Conservation (phyloP, 2,329 filamentous ascomycete species). For the Hypoxylon sp. region DNA sequence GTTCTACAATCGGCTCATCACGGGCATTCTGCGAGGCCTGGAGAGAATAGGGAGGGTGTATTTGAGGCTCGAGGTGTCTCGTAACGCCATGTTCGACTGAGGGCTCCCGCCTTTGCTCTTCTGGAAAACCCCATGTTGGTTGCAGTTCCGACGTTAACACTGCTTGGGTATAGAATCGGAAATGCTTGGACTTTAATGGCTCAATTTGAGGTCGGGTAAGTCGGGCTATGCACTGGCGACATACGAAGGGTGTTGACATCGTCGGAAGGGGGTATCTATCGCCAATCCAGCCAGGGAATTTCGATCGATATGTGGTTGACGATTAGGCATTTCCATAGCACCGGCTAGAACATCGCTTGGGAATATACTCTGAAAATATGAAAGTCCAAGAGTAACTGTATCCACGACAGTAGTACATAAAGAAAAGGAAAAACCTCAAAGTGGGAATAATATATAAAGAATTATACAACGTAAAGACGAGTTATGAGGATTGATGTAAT, state of each 20-base stretch:
- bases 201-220: conserved; percentile 36
- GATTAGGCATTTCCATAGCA: conserved; percentile 25
- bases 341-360: conserved; percentile 9
- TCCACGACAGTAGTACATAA: not conserved
- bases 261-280: conserved; percentile 23
- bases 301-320: conserved; percentile 22
- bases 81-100: conserved; percentile 8
- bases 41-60: not conserved
- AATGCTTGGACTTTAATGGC: conserved; percentile 22
- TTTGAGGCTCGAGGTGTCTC: not conserved
- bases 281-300: conserved; percentile 14
- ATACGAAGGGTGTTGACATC: conserved; percentile 53
- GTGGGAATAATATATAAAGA: conserved; percentile 16
- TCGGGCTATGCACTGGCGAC: conserved; percentile 51
- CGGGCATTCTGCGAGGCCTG: not conserved
- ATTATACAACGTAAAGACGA: not conserved
- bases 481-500: not conserved
- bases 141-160: conserved; percentile 13
- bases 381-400: not conserved
- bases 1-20: conserved; percentile 9
- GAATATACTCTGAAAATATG: not conserved
- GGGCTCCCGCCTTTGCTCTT: conserved; percentile 4
- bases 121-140: conserved; percentile 25
- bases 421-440: not conserved
- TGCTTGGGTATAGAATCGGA: conserved; percentile 40